Base-by-base conservation (phyloP, 768 basidiomycete genomes). In the Sporobolomyces roseus region DNA sequence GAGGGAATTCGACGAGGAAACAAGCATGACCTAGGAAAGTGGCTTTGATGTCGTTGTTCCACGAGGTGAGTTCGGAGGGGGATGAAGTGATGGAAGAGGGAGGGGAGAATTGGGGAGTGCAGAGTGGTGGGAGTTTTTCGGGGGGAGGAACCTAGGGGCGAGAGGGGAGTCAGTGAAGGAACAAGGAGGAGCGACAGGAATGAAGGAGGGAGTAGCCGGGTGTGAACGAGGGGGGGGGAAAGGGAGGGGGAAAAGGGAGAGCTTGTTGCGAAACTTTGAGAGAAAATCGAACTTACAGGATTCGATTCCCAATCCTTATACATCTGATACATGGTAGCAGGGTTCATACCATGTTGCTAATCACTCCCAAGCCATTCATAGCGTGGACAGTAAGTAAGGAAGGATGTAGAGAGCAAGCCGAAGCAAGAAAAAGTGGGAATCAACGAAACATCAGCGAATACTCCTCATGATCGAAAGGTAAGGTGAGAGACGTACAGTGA, bases 1-100 rank as follows among this genome's bases (percentile, higher is more conserved):
- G 43, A 30, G 79, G 79, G 56, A 79, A 74, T 63, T 81, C 79
- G 60, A 80, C 75, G 12, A 81, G 70, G 65, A 77, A 78, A 36
- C 77, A 77, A 2, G 80, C 80, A 59, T 81, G 80, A 0, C 76
- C 75, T 48, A 74, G 64, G 63, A 70, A 73, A 4, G 66, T 70
- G 30, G 65, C 46, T 35, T 76, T 76, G 52, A 76, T 38, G 29
- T 74, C 63, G 1, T 35, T 30, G 5, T 14, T 19, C 66, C 71
- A 73, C 7, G 36, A n/a, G n/a, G n/a, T n/a, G n/a, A n/a, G 55
- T 14, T 13, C 36, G 33, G 1, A 1, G 12, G 65, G 63, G 1
- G 7, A 13, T n/a, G 61, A 4, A 10, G 63, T 16, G 43, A 55
- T 21, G 13, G 58, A 38, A 2, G 60, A 0, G 2, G 61, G 51